phyloP scores from a whole-genome alignment of 176 grass and related monocot species.

The Luzula sylvatica region DNA sequence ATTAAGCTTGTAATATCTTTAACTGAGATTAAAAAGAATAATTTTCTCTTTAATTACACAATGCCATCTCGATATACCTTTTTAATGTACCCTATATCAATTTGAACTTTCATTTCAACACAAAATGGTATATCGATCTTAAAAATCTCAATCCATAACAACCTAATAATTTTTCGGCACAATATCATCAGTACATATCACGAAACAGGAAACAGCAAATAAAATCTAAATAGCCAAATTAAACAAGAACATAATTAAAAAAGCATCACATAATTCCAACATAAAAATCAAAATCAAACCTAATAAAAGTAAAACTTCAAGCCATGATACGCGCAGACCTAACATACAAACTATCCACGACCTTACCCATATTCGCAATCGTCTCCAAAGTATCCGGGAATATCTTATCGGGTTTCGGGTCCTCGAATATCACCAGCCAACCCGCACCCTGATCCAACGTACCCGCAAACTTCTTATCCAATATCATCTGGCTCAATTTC shows the following conservation, averaged over 20 bases:
- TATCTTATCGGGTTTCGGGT: conserved; percentile 51
- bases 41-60: no score
- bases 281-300: not conserved
- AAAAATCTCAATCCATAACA: no score
- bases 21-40: no score
- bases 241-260: conserved; percentile 1
- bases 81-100: no score
- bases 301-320: conserved; percentile 18
- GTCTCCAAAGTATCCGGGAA: conserved; percentile 78
- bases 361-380: conserved; percentile 60
- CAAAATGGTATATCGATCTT: no score
- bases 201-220: conserved; percentile 11
- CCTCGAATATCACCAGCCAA: conserved; percentile 80
- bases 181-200: not conserved
- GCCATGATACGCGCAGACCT: conserved; percentile 83
- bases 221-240: not conserved
- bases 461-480: conserved; percentile 79
- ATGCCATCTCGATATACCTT: no score
- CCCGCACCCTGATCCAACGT: conserved; percentile 71
- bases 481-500: conserved; percentile 77
- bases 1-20: no score
- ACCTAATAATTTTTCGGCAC: not conserved
- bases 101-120: no score
- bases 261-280: not conserved
- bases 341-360: conserved; percentile 71